Evolutionary conservation across 768 basidiomycete genomes (phyloP).

Genomic region (Boletus reticulatus): DNA sequence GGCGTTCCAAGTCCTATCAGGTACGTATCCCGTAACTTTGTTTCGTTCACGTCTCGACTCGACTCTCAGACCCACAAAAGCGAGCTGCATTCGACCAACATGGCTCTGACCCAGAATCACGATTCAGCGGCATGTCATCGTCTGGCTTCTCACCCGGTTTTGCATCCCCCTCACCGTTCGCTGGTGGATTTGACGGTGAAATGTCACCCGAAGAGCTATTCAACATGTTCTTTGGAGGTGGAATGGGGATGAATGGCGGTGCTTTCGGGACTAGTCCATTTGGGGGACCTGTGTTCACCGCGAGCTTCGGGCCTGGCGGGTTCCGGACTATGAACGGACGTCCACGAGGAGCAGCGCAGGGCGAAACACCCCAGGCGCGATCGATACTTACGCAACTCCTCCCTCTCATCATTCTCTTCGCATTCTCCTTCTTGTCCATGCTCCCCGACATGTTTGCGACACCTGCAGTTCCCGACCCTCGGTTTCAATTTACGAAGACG

Average conservation of each 20-base stretch:
- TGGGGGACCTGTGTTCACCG: constrained; percentile 60
- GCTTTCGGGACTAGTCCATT: constrained; percentile 55
- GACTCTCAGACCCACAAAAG: constrained; percentile 71
- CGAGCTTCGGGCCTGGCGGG: constrained; percentile 78
- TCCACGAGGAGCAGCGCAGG: constrained; percentile 34
- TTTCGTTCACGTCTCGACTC: constrained; percentile 5
- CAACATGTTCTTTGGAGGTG: constrained; percentile 95
- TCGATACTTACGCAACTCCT: constrained; percentile 74
- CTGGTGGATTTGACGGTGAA: constrained; percentile 70
- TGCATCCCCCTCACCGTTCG: constrained; percentile 46
- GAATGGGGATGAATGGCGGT: constrained; percentile 43
- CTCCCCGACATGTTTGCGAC: constrained; percentile 75
- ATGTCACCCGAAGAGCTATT: constrained; percentile 95
- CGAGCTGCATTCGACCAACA: constrained; percentile 82
- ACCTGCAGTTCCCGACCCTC: constrained; percentile 71
- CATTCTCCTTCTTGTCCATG: constrained; percentile 79
- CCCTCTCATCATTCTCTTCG: constrained; percentile 81
- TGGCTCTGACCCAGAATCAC: constrained; percentile 87
- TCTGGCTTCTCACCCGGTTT: constrained; percentile 50
- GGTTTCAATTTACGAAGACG: constrained; percentile 66
- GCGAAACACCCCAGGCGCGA: constrained; percentile 45
- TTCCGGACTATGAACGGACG: constrained; percentile 56
- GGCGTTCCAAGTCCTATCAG: constrained; percentile 93
- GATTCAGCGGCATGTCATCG: constrained; percentile 69
- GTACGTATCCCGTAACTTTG: constrained; percentile 30